phyloP scores from a whole-genome alignment of 805 yeast genomes.

The Dipodascopsis tothii region DNA sequence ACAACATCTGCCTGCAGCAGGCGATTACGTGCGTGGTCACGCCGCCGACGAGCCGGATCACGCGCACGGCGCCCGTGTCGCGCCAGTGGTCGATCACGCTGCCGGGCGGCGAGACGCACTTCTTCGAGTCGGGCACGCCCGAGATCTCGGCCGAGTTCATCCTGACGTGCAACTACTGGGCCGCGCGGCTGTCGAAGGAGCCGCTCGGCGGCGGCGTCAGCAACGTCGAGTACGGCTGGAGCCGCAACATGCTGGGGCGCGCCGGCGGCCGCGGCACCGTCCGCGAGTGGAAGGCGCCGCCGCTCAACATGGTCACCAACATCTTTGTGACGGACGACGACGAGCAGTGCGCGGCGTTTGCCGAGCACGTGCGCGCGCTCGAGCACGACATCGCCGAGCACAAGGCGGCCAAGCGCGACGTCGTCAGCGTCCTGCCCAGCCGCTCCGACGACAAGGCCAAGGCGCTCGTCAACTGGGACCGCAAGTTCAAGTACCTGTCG shows the following conservation, averaged over 20 bases:
- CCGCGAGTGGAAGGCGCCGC: constrained; percentile 5
- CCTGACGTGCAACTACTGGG: constrained; percentile 83
- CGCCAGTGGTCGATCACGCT: constrained; percentile 51
- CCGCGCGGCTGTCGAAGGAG: constrained; percentile 72
- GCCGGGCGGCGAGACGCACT: constrained; percentile 41
- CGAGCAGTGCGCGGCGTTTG: constrained; percentile 38
- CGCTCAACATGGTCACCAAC: constrained; percentile 26
- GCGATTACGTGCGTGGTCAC: constrained; percentile 37
- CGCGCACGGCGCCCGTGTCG: constrained; percentile 26
- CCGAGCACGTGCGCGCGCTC: constrained; percentile 36
- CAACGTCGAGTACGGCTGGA: constrained; percentile 76
- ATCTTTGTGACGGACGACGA: constrained; percentile 25
- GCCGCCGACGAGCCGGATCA: constrained; percentile 11
- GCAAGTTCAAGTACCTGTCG: constrained; percentile 28
- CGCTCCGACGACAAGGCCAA: constrained; percentile 24
- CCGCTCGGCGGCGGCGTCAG: constrained; percentile 68
- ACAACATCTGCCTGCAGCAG: constrained; percentile 45
- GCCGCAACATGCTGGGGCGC: neutral
- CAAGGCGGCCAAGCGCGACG: constrained; percentile 34
- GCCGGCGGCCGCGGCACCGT: neutral
- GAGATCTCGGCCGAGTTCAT: constrained; percentile 65
- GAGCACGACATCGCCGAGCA: constrained; percentile 40
- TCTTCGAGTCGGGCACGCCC: constrained; percentile 58
- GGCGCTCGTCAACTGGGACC: constrained; percentile 32
- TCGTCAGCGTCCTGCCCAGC: constrained; percentile 33